Evolutionary conservation across 768 basidiomycete genomes (phyloP).

Genomic region (Pholiota conissans): DNA sequence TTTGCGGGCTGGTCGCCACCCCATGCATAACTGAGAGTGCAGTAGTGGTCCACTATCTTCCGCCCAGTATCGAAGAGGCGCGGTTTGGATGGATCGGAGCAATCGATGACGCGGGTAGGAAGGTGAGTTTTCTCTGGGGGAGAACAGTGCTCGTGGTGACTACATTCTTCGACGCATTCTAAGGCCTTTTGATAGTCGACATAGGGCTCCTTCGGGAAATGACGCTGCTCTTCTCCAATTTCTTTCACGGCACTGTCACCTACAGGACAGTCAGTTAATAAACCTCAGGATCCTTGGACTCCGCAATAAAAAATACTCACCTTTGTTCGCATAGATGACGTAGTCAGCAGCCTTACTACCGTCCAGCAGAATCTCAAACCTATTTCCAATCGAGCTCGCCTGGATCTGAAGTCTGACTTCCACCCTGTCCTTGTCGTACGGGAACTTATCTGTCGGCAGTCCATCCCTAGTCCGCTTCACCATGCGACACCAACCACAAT

Average conservation of each 20-base stretch:
- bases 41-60: background rate
- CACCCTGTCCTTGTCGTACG: background rate
- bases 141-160: constrained; percentile 9
- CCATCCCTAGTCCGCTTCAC: constrained; percentile 5
- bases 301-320: background rate
- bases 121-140: background rate
- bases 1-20: background rate
- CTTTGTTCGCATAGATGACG: background rate
- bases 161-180: constrained; percentile 5
- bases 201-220: constrained; percentile 6
- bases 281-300: background rate
- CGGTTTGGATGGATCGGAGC: background rate
- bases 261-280: background rate
- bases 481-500: constrained; percentile 2
- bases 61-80: background rate
- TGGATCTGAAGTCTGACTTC: background rate
- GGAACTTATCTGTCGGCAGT: constrained; percentile 1
- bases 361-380: background rate
- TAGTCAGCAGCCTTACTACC: background rate
- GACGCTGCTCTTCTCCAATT: constrained; percentile 2
- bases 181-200: constrained; percentile 5
- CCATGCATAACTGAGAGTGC: constrained; percentile 7
- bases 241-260: constrained; percentile 5
- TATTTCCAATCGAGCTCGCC: background rate
- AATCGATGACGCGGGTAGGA: constrained; percentile 6